Evolutionary conservation across 345 rosid genomes (phyloP).

Genomic region (Garcia nutans): DNA sequence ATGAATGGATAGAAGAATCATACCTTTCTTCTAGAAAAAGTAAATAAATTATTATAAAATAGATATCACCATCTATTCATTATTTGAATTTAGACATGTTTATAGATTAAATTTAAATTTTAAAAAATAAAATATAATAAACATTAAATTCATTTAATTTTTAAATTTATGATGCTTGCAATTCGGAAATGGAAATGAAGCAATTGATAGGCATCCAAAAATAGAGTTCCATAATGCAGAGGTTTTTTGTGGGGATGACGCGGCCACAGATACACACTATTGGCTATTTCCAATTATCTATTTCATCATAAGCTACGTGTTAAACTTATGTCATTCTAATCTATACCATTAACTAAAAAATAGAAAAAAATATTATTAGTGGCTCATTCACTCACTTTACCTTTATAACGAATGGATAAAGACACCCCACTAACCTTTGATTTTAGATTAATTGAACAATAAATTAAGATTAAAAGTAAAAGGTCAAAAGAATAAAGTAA

Average conservation of each 20-base stretch:
- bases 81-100: too few relatives aligned
- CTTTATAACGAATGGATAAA: not conserved
- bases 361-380: constrained; percentile 12
- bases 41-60: too few relatives aligned
- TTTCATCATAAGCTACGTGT: constrained; percentile 15
- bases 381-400: constrained; percentile 32
- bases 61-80: too few relatives aligned
- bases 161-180: too few relatives aligned
- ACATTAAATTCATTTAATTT: too few relatives aligned
- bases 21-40: too few relatives aligned
- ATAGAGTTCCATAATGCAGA: not conserved
- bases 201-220: not conserved
- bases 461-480: not conserved
- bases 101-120: too few relatives aligned
- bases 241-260: not conserved
- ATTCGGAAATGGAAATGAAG: too few relatives aligned
- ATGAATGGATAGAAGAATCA: too few relatives aligned
- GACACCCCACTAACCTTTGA: not conserved
- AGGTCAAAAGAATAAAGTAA: too few relatives aligned
- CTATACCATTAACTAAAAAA: not conserved
- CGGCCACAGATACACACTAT: not conserved
- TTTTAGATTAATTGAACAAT: not conserved
- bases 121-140: too few relatives aligned
- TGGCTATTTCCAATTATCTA: not conserved
- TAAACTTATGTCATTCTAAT: not conserved